A percentile compares a stretch with the other conserved stretches of the same genome.
phyloP scores from a whole-genome alignment of 257 asterid species.

The Echium plantagineum region DNA sequence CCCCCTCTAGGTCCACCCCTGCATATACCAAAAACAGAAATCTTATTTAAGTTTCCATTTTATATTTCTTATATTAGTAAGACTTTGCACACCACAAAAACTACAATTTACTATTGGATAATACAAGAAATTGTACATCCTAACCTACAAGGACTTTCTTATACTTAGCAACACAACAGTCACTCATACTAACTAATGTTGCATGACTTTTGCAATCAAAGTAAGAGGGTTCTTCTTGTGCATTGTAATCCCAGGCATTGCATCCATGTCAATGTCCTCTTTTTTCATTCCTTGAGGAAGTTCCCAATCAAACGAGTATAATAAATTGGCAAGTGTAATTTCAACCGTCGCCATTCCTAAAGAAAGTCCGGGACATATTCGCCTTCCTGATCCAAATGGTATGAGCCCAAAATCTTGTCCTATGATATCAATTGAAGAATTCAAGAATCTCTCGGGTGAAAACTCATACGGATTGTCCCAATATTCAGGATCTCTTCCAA shows the following conservation, averaged over 20 bases:
- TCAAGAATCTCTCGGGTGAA: neutral
- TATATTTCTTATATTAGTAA: too few species aligned
- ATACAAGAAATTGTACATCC: too few species aligned
- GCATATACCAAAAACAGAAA: too few species aligned
- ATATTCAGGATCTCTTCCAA: neutral
- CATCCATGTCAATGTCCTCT: constrained; percentile 2
- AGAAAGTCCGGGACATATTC: constrained; percentile 1
- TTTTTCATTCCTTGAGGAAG: neutral
- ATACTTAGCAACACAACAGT: too few species aligned
- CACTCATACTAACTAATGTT: too few species aligned
- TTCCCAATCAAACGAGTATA: constrained; percentile 2
- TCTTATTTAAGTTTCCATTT: too few species aligned
- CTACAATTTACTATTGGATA: too few species aligned
- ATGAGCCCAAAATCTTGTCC: neutral
- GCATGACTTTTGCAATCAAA: neutral
- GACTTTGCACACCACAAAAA: too few species aligned
- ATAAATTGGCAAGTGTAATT: neutral
- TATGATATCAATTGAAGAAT: neutral
- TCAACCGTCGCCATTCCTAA: neutral
- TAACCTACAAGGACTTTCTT: too few species aligned
- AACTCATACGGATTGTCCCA: neutral
- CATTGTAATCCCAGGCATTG: neutral
- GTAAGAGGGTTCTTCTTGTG: constrained; percentile 2
- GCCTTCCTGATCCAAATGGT: constrained; percentile 2
- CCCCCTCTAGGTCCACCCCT: too few species aligned